Conservation (phyloP, 768 basidiomycete genomes). For the Phylloporus scabripes region DNA sequence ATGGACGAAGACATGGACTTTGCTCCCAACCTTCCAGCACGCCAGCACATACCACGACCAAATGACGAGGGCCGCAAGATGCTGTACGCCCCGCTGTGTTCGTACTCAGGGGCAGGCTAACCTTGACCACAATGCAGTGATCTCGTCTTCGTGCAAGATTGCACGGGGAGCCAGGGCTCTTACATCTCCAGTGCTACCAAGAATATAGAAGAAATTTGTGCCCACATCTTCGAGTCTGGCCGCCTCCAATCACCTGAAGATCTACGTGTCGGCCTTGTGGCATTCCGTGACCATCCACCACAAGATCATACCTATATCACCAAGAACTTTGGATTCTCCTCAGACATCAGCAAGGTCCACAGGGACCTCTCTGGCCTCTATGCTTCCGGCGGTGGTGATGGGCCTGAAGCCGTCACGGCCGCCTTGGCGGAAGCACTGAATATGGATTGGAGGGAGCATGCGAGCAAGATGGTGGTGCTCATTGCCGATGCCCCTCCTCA, state of each 20-base stretch:
- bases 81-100: slow-evolving; percentile 50
- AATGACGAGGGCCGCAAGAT: slow-evolving; percentile 54
- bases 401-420: slow-evolving; percentile 95
- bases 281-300: slow-evolving; percentile 95
- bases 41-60: slow-evolving; percentile 31
- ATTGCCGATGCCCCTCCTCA: slow-evolving; percentile 98
- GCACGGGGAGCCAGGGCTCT: slow-evolving; percentile 86
- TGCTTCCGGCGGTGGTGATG: slow-evolving; percentile 90
- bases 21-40: slow-evolving; percentile 36
- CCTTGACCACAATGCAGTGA: slow-evolving; percentile 46
- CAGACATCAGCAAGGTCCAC: slow-evolving; percentile 84
- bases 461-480: slow-evolving; percentile 94
- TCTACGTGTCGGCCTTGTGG: slow-evolving; percentile 86
- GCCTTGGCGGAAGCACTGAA: slow-evolving; percentile 80
- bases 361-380: slow-evolving; percentile 77
- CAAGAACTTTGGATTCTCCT: slow-evolving; percentile 92
- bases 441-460: slow-evolving; percentile 85
- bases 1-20: slow-evolving; percentile 86
- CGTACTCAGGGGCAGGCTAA: slow-evolving; percentile 16
- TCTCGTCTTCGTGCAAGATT: slow-evolving; percentile 93
- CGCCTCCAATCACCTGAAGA: slow-evolving; percentile 84
- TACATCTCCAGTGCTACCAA: slow-evolving; percentile 92
- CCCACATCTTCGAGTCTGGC: slow-evolving; percentile 91
- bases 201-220: slow-evolving; percentile 95
- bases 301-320: slow-evolving; percentile 95